These are phyloP conservation scores for Boletus reticuloceps DNA, from an alignment of 768 basidiomycete genomes.

Conservation along the genomic window DNA sequence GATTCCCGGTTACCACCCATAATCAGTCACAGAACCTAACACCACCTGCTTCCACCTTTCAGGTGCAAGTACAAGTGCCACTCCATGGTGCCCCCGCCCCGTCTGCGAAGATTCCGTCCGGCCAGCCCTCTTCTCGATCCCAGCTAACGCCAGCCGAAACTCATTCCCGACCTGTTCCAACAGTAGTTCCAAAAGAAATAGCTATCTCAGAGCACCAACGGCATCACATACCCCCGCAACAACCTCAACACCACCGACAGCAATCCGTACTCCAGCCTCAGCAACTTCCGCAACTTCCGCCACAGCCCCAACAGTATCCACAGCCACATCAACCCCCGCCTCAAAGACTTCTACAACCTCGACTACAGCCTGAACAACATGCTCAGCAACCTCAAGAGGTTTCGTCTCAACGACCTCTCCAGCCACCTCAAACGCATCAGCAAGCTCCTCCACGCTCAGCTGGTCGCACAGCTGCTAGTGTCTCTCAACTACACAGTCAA, in stretches of 20 bases:
- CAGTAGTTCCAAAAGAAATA: not conserved
- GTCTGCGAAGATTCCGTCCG: not conserved
- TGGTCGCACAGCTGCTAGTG: not conserved
- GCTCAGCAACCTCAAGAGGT: not conserved
- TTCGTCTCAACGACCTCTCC: conserved; percentile 1
- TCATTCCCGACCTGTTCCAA: not conserved
- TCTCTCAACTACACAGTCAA: conserved; percentile 1
- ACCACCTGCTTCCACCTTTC: not conserved
- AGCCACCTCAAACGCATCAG: not conserved
- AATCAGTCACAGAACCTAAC: conserved; percentile 1
- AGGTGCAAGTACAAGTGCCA: not conserved
- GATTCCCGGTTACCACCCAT: not conserved
- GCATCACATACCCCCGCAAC: not conserved
- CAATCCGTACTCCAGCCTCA: not conserved
- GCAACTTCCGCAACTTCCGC: not conserved
- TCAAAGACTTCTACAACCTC: not conserved
- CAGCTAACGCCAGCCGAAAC: not conserved
- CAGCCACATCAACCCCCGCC: not conserved
- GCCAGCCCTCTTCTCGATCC: not conserved
- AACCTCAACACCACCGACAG: not conserved
- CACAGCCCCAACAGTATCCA: not conserved
- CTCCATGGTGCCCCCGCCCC: not conserved
- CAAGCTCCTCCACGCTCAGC: not conserved
- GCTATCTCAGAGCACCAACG: not conserved
- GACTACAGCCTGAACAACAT: not conserved